Conservation (phyloP, 768 basidiomycete species). For the Suillus lakei region DNA sequence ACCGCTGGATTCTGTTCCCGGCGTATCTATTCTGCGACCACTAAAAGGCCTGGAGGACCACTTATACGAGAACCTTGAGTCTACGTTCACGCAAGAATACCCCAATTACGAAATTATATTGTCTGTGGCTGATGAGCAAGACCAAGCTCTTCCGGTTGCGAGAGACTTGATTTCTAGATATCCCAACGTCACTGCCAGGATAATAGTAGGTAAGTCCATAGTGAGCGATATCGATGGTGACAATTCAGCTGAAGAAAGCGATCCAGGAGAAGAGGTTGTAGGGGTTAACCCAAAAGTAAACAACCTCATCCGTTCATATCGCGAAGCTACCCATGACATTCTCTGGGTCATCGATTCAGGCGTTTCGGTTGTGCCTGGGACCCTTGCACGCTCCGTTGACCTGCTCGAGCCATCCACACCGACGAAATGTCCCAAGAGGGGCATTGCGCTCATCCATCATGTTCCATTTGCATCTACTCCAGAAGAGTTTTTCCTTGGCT, state of each 20-base stretch:
- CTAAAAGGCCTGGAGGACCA: slow-evolving; percentile 97
- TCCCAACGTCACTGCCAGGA: slow-evolving; percentile 69
- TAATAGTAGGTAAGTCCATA: no score
- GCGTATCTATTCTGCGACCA: slow-evolving; percentile 93
- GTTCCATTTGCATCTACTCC: slow-evolving; percentile 86
- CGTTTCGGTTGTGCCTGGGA: slow-evolving; percentile 74
- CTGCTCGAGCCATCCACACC: slow-evolving; percentile 53
- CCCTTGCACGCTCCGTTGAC: slow-evolving; percentile 85
- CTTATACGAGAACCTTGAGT: slow-evolving; percentile 94
- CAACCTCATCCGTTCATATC: no score
- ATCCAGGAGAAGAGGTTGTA: no score
- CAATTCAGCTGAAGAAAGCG: no score
- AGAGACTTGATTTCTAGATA: slow-evolving; percentile 78
- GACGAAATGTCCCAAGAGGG: slow-evolving; percentile 41
- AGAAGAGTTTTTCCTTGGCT: slow-evolving; percentile 72
- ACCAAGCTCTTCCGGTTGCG: slow-evolving; percentile 85
- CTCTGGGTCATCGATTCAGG: slow-evolving; percentile 99
- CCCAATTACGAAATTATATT: slow-evolving; percentile 92
- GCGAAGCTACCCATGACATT: no score
- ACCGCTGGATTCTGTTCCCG: slow-evolving; percentile 59
- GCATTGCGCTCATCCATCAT: slow-evolving; percentile 91
- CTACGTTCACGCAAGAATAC: no score
- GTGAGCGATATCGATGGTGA: no score
- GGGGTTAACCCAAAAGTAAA: no score
- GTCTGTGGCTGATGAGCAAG: slow-evolving; percentile 83